phyloP scores from a whole-genome alignment of 805 yeast species.

The Candida schatavii region DNA sequence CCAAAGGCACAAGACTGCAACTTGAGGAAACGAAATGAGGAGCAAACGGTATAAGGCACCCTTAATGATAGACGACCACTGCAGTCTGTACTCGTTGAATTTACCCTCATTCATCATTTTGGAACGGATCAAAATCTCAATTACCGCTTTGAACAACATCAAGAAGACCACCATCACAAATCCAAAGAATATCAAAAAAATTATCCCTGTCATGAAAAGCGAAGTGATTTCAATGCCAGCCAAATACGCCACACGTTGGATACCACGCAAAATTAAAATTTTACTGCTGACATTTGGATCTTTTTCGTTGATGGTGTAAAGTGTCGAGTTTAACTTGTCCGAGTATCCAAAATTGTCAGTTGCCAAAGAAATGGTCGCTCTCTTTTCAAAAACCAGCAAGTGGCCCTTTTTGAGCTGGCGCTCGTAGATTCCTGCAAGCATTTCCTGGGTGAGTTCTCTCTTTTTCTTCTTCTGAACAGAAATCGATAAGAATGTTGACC shows the following conservation, averaged over 20 bases:
- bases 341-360: slow-evolving; percentile 45
- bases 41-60: slow-evolving; percentile 86
- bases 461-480: slow-evolving; percentile 68
- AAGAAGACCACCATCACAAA: slow-evolving; percentile 57
- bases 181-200: slow-evolving; percentile 76
- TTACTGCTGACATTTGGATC: slow-evolving; percentile 56
- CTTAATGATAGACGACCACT: slow-evolving; percentile 82
- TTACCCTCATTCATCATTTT: slow-evolving; percentile 59
- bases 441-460: slow-evolving; percentile 21
- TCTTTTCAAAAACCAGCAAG: slow-evolving; percentile 16
- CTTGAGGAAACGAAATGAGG: slow-evolving; percentile 83
- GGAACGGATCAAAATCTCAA: slow-evolving; percentile 60
- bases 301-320: slow-evolving; percentile 74
- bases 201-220: slow-evolving; percentile 81
- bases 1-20: slow-evolving; percentile 81
- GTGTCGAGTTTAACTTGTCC: slow-evolving; percentile 38
- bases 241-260: slow-evolving; percentile 83
- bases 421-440: slow-evolving; percentile 11
- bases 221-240: slow-evolving; percentile 85
- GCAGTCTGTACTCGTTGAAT: slow-evolving; percentile 72
- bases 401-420: slow-evolving; percentile 9
- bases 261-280: slow-evolving; percentile 82
- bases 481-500: slow-evolving; percentile 67
- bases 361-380: slow-evolving; percentile 35
- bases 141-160: slow-evolving; percentile 63